Evolutionary conservation across 176 grass and related monocot genomes (phyloP).

Genomic region (Oryza glumipatula): DNA sequence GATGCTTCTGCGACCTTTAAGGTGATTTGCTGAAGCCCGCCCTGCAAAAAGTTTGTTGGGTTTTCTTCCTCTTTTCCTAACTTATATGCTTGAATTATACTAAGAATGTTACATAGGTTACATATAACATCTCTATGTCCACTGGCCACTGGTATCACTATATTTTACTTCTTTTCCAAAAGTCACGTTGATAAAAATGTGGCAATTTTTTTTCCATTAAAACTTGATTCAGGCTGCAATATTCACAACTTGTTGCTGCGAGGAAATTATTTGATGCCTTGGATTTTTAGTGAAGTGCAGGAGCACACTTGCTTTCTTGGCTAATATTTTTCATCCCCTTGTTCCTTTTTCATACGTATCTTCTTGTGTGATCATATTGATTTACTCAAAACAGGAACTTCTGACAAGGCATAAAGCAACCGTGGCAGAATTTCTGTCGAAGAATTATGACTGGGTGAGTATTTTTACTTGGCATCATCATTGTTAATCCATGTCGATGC

Average conservation of each 20-base stretch:
- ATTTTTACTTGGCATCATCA: slow-evolving; percentile 28
- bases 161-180: background rate
- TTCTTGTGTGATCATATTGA: slow-evolving; percentile 34
- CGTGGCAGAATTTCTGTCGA: slow-evolving; percentile 94
- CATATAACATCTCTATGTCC: background rate
- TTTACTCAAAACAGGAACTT: slow-evolving; percentile 70
- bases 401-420: slow-evolving; percentile 99
- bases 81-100: slow-evolving; percentile 1
- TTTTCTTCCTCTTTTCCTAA: slow-evolving; percentile 17
- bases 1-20: slow-evolving; percentile 98
- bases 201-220: background rate
- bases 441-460: slow-evolving; percentile 96
- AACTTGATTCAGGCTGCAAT: background rate
- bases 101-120: background rate
- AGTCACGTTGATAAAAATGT: background rate
- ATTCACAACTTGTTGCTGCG: background rate
- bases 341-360: slow-evolving; percentile 13
- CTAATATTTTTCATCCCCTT: slow-evolving; percentile 1
- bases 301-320: slow-evolving; percentile 8
- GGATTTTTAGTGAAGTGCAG: background rate
- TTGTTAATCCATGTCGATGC: slow-evolving; percentile 31
- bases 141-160: background rate
- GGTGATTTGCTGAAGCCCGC: slow-evolving; percentile 37
- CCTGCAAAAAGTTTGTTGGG: background rate
- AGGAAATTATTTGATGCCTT: background rate